Evolutionary conservation across 257 asterid species (phyloP), one percentile per base, ranked within the genome.

Genomic region (Nicotiana tomentosiformis): DNA sequence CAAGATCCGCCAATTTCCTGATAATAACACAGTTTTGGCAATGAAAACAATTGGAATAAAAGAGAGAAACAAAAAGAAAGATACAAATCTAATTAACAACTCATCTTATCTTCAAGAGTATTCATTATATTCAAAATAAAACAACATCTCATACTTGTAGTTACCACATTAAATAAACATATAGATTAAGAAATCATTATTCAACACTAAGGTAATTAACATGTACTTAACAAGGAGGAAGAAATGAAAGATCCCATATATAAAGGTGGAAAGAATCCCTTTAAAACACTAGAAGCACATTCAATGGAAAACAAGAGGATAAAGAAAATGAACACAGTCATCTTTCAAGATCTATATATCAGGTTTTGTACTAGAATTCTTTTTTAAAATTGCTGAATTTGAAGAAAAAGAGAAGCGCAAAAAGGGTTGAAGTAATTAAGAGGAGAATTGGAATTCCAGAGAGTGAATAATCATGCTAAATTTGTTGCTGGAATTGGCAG

Each of bases 1-100:
- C 98, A 70, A 90, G 84, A 81, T 91, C 96, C 58, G 69, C 93
- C 0, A 94, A 91, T 88, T 91, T 94, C 86, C 98, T 94, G 87
- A 39, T 77, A n/a, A 39, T 7, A 66, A 33, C 53, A 80, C 16
- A 68, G 12, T 3, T 32, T 55, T 37, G 7, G 5, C 4, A 60
- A 60, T n/a, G 23, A 23, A 26, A 58, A 23, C 58, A 79, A 60
- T 37, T 60, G 32, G 20, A 78, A 29, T 18, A 30, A 49, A 78
- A 49, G 6, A 32, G 26, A 33, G 30, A 62, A 12, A 78, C 72
- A 78, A 61, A 51, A 64, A 39, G 10, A 62, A 80, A 37, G 61
- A 20, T n/a, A 15, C 74, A 39, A 6, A 79, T 14, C 39, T 35
- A 35, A 35, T 37, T 18, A 68, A 70, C 10, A 69, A 18, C 77